Evolutionary conservation across 495 filamentous ascomycete species (phyloP).

Genomic region (Hypoxylon cercidicola): DNA sequence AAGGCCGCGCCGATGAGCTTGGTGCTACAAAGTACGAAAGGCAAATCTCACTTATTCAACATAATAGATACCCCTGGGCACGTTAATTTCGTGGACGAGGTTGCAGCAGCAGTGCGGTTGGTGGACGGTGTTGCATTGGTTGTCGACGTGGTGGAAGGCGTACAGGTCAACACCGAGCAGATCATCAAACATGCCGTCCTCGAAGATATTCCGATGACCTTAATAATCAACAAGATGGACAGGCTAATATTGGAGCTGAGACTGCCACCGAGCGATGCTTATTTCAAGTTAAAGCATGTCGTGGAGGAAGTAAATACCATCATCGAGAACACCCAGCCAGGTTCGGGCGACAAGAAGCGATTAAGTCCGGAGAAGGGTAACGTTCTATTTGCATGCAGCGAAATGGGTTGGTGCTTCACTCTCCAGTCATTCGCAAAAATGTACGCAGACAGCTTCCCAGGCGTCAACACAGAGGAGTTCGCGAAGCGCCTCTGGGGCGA

Average conservation of each 20-base stretch:
- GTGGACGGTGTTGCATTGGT: constrained; percentile 93
- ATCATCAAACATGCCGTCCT: constrained; percentile 95
- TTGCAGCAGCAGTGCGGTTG: constrained; percentile 85
- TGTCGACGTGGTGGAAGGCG: constrained; percentile 97
- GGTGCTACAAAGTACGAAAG: constrained; percentile 83
- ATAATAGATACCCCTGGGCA: constrained; percentile 96
- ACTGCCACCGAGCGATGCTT: constrained; percentile 93
- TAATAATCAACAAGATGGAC: constrained; percentile 98
- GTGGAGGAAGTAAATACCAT: constrained; percentile 97
- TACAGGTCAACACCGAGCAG: constrained; percentile 95
- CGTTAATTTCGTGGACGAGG: constrained; percentile 98
- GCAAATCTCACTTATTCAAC: constrained; percentile 96
- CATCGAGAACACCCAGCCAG: constrained; percentile 88
- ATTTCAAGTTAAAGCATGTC: constrained; percentile 98
- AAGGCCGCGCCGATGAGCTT: constrained; percentile 96
- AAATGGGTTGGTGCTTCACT: constrained; percentile 97
- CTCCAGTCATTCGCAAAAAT: constrained; percentile 92
- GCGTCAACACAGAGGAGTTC: constrained; percentile 82
- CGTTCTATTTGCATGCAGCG: constrained; percentile 91
- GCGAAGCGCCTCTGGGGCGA: constrained; percentile 90
- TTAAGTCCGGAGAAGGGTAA: constrained; percentile 97
- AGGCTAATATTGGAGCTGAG: constrained; percentile 94
- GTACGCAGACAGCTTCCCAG: constrained; percentile 90
- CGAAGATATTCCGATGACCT: constrained; percentile 85
- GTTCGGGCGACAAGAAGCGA: constrained; percentile 79